Evolutionary conservation across 169 alveolate species (phyloP).

Genomic region (Besnoitia besnoiti): DNA sequence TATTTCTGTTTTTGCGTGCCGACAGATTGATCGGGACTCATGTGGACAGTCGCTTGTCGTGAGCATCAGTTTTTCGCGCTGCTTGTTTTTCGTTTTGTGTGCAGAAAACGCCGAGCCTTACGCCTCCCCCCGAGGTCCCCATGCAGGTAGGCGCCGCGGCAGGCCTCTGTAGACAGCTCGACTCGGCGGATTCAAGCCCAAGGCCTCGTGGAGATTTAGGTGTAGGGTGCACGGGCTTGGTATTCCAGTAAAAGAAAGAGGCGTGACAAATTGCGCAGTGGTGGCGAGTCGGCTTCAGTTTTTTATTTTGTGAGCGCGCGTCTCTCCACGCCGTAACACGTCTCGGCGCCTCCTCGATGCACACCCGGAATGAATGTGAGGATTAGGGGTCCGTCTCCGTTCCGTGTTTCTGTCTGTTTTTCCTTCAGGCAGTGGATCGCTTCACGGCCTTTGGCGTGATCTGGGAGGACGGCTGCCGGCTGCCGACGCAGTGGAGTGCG

Average conservation of each 20-base stretch:
- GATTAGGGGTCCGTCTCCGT: not conserved
- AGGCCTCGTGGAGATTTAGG: no score
- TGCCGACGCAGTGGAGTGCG: constrained; percentile 65
- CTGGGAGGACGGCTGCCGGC: constrained; percentile 57
- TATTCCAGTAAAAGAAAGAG: no score
- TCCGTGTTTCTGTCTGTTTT: not conserved
- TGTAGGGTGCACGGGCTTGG: no score
- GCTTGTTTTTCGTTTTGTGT: not conserved
- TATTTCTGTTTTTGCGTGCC: not conserved
- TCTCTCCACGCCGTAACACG: no score
- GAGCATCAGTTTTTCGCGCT: not conserved
- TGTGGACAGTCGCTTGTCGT: not conserved
- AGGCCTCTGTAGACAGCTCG: no score
- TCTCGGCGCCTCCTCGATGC: not conserved
- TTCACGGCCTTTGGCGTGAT: constrained; percentile 60
- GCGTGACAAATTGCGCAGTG: no score
- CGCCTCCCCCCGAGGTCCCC: not conserved
- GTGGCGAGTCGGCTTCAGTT: no score
- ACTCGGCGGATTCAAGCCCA: no score
- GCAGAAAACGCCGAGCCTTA: not conserved
- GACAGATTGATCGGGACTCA: not conserved
- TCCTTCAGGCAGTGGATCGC: constrained; percentile 43
- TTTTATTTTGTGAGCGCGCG: no score
- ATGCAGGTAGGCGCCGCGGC: constrained; percentile 16
- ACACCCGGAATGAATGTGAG: not conserved